Conservation (phyloP, 352 stramenopile species). For the Globisporangium carolinianum region DNA sequence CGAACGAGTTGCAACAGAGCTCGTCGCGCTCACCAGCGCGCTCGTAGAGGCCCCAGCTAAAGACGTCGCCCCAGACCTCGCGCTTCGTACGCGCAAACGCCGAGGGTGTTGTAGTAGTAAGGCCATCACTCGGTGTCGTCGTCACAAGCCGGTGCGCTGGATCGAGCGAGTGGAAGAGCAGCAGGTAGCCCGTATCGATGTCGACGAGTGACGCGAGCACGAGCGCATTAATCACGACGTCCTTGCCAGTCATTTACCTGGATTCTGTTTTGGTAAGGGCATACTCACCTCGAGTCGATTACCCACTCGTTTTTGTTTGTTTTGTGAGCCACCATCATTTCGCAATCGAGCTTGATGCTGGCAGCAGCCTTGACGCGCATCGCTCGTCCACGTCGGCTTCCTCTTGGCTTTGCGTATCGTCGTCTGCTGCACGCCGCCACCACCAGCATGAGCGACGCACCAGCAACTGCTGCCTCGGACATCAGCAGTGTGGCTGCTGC, state of each 20-base stretch:
- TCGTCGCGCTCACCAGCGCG: constrained; percentile 19
- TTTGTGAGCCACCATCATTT: no score
- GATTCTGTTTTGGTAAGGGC: no score
- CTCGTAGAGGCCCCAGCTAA: constrained; percentile 65
- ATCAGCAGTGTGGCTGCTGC: not conserved
- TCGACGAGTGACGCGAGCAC: constrained; percentile 49
- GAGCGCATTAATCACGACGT: constrained; percentile 39
- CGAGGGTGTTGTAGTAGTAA: constrained; percentile 1
- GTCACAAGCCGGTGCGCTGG: constrained; percentile 16
- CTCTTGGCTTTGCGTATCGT: no score
- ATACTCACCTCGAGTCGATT: no score
- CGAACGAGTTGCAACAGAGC: constrained; percentile 57
- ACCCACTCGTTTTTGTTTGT: no score
- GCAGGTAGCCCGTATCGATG: constrained; percentile 46
- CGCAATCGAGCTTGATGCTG: no score
- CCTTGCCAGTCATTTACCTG: no score
- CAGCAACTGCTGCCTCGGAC: no score
- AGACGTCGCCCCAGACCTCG: constrained; percentile 52
- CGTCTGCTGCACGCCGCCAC: no score
- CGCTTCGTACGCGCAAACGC: constrained; percentile 16
- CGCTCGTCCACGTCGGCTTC: no score
- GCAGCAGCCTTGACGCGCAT: no score
- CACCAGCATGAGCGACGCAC: no score
- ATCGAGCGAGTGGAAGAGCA: constrained; percentile 59
- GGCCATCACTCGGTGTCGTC: not conserved